Percentiles rank a stretch among this genome's conserved stretches.
phyloP scores from a whole-genome alignment of 2,329 filamentous ascomycete genomes.

The Macrophomina tecta region DNA sequence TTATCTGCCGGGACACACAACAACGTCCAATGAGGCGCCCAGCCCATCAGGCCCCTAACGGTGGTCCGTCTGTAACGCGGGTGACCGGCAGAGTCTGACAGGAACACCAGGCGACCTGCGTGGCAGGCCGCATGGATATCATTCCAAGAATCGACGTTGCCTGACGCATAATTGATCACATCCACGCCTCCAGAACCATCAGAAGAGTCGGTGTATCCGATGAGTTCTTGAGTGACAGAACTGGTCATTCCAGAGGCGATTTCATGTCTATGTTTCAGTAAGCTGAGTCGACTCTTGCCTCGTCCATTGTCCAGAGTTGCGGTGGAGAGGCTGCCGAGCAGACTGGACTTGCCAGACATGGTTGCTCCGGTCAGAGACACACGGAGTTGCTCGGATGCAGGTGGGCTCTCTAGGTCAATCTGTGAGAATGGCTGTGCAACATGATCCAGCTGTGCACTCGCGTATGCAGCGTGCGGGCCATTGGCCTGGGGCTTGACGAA shows the following conservation, averaged over 20 bases:
- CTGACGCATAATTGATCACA: slow-evolving; percentile 75
- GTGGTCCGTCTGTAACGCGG: slow-evolving; percentile 89
- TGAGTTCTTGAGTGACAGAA: slow-evolving; percentile 89
- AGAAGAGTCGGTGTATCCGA: slow-evolving; percentile 69
- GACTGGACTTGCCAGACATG: slow-evolving; percentile 88
- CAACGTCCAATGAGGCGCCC: slow-evolving; percentile 93
- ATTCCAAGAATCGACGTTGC: slow-evolving; percentile 89
- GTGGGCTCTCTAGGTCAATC: slow-evolving; percentile 27
- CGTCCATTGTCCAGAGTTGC: slow-evolving; percentile 89
- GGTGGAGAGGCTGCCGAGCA: slow-evolving; percentile 86
- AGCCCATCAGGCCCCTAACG: slow-evolving; percentile 87
- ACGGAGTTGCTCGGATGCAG: slow-evolving; percentile 69
- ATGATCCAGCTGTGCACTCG: slow-evolving; percentile 4
- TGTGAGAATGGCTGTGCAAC: slow-evolving; percentile 22
- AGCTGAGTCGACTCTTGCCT: slow-evolving; percentile 84
- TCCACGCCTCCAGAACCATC: slow-evolving; percentile 33
- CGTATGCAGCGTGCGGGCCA: slow-evolving; percentile 39
- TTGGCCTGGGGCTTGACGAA: slow-evolving; percentile 75
- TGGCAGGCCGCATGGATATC: slow-evolving; percentile 86
- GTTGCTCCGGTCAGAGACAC: slow-evolving; percentile 89
- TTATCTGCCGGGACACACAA: slow-evolving; percentile 86
- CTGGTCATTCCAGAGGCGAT: slow-evolving; percentile 91
- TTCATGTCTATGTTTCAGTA: slow-evolving; percentile 92
- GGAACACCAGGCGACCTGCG: slow-evolving; percentile 77
- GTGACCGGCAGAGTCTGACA: slow-evolving; percentile 91